These are phyloP conservation scores for Psidium guajava DNA, from an alignment of 345 rosid genomes.

Conservation along the genomic window DNA sequence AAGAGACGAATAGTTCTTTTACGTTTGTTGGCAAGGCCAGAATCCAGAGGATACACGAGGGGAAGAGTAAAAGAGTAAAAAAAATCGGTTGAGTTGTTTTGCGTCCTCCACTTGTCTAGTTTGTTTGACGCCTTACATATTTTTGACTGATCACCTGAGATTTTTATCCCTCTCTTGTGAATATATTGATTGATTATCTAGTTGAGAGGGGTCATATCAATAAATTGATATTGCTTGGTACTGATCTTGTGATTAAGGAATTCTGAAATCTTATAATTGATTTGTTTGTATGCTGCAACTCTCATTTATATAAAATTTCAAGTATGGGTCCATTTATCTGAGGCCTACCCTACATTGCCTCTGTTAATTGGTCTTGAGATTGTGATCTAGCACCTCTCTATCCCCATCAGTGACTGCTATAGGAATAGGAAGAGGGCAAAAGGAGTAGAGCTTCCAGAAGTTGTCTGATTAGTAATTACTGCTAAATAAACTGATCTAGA, in stretches of 20 bases:
- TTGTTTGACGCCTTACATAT: neutral
- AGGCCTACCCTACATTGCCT: neutral
- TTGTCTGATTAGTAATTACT: neutral
- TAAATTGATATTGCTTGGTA: neutral
- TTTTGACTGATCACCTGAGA: neutral
- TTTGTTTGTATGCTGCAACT: neutral
- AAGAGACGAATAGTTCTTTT: neutral
- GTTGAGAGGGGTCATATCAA: neutral
- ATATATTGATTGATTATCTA: neutral
- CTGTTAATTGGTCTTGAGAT: neutral
- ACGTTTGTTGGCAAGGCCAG: neutral
- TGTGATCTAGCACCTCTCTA: neutral
- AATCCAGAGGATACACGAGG: neutral
- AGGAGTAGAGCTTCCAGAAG: neutral
- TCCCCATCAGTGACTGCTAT: neutral
- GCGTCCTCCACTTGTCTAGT: neutral
- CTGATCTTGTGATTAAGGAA: neutral
- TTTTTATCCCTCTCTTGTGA: neutral
- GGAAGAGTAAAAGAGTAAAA: neutral
- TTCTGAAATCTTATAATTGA: neutral
- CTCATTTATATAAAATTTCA: neutral
- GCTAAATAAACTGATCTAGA: neutral
- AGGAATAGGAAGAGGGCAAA: neutral
- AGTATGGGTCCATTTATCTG: neutral
- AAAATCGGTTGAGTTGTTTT: neutral